phyloP scores from a whole-genome alignment of 1,284 basidiomycete genomes.

The Meira nashicola region DNA sequence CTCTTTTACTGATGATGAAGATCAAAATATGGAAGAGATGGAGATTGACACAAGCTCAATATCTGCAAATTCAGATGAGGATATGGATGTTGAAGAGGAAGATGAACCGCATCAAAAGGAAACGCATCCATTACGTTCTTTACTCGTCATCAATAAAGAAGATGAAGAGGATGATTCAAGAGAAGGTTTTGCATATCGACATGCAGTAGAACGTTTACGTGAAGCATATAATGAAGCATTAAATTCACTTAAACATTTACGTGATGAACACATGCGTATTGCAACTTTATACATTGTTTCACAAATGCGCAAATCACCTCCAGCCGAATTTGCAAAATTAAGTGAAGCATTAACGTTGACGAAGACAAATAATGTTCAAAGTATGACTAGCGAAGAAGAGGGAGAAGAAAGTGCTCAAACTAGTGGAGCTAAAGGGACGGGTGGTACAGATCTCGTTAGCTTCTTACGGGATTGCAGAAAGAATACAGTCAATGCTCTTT shows the following conservation, averaged over 20 bases:
- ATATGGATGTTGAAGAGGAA: slow-evolving; percentile 9
- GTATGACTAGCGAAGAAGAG: slow-evolving; percentile 17
- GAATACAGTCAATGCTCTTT: slow-evolving; percentile 41
- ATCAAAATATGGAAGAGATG: not conserved
- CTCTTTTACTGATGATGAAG: not conserved
- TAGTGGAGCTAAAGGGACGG: slow-evolving; percentile 33
- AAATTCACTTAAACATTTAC: slow-evolving; percentile 68
- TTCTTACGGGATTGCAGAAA: slow-evolving; percentile 43
- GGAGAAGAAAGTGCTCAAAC: slow-evolving; percentile 13
- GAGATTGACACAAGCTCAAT: too few species aligned
- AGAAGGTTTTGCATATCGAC: slow-evolving; percentile 10
- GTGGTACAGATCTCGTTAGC: slow-evolving; percentile 43
- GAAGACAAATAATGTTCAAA: slow-evolving; percentile 2
- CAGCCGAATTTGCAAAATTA: slow-evolving; percentile 31
- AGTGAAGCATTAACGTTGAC: slow-evolving; percentile 25
- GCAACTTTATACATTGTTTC: slow-evolving; percentile 67
- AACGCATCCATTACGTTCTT: not conserved
- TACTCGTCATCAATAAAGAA: not conserved
- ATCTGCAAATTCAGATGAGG: slow-evolving; percentile 11
- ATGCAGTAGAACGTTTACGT: slow-evolving; percentile 19
- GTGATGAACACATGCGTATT: slow-evolving; percentile 82
- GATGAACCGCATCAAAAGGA: not conserved
- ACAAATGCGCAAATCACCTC: slow-evolving; percentile 35
- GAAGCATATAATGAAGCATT: slow-evolving; percentile 68
- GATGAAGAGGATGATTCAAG: not conserved